phyloP scores from a whole-genome alignment of 441 rosid genomes.

The Adansonia madagascariensis region DNA sequence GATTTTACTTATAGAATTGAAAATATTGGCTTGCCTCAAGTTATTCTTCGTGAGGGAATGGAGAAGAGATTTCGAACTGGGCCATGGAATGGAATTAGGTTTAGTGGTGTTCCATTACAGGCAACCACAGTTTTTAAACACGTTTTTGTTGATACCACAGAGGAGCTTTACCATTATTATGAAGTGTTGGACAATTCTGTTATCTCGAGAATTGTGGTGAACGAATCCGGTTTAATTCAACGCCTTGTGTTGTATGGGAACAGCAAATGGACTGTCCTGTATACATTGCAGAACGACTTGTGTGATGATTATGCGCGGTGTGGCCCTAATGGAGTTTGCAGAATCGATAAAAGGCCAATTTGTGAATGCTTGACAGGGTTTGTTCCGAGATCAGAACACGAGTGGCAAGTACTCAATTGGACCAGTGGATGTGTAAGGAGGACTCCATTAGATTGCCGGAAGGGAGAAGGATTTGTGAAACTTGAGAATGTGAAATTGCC shows the following conservation, averaged over 20 bases:
- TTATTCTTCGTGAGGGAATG: not conserved
- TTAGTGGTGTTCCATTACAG: not conserved
- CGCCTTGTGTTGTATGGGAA: not conserved
- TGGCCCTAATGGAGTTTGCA: constrained; percentile 33
- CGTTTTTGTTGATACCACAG: too few relatives aligned
- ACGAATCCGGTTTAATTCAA: not conserved
- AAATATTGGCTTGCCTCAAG: not conserved
- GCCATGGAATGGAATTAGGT: constrained; percentile 24
- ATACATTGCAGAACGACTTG: not conserved
- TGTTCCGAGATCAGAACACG: constrained; percentile 14
- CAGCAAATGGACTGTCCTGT: not conserved
- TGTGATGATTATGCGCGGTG: constrained; percentile 35
- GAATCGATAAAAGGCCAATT: not conserved
- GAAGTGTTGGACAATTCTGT: not conserved
- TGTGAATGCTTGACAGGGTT: constrained; percentile 37
- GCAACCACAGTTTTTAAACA: not conserved
- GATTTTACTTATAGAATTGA: constrained; percentile 13
- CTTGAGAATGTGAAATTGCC: constrained; percentile 27
- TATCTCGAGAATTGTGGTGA: not conserved
- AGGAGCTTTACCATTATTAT: not conserved
- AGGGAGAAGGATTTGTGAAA: constrained; percentile 24
- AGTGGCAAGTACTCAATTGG: constrained; percentile 29
- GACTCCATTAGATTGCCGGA: constrained; percentile 10
- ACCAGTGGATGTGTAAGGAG: constrained; percentile 30
- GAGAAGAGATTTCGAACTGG: not conserved